phyloP scores from a whole-genome alignment of 768 basidiomycete species.

The Trametes villosa region DNA sequence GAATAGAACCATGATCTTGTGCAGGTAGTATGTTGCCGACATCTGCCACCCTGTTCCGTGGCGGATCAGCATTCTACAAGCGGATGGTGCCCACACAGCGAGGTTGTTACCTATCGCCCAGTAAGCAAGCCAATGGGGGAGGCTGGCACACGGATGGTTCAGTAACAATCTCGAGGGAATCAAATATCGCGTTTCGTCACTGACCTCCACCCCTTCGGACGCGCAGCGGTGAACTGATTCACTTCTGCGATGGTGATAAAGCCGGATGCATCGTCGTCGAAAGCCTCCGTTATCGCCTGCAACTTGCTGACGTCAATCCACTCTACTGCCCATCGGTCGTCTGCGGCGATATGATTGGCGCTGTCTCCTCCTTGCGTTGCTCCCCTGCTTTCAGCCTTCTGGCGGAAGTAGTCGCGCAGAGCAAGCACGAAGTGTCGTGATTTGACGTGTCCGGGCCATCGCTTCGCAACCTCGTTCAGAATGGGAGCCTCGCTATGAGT shows the following conservation, averaged over 20 bases:
- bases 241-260: constrained; percentile 41
- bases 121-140: constrained; percentile 39
- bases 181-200: neutral
- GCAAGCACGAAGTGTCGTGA: constrained; percentile 53
- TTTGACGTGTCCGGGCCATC: constrained; percentile 58
- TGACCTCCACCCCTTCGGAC: constrained; percentile 39
- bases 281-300: constrained; percentile 41
- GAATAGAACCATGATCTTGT: constrained; percentile 18
- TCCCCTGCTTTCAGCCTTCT: constrained; percentile 22
- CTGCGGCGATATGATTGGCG: neutral
- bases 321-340: constrained; percentile 40
- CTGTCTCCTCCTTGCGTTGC: neutral
- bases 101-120: constrained; percentile 43
- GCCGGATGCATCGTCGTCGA: constrained; percentile 45
- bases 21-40: constrained; percentile 16
- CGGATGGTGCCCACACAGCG: too few relatives aligned
- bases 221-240: constrained; percentile 36
- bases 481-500: neutral
- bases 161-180: too few relatives aligned
- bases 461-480: constrained; percentile 30
- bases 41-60: constrained; percentile 29
- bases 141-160: constrained; percentile 23
- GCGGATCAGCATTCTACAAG: neutral
- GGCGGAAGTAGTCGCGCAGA: constrained; percentile 41
- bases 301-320: constrained; percentile 39